Evolutionary conservation across 2,329 filamentous ascomycete genomes (phyloP).

Genomic region (Penicillium sp.): DNA sequence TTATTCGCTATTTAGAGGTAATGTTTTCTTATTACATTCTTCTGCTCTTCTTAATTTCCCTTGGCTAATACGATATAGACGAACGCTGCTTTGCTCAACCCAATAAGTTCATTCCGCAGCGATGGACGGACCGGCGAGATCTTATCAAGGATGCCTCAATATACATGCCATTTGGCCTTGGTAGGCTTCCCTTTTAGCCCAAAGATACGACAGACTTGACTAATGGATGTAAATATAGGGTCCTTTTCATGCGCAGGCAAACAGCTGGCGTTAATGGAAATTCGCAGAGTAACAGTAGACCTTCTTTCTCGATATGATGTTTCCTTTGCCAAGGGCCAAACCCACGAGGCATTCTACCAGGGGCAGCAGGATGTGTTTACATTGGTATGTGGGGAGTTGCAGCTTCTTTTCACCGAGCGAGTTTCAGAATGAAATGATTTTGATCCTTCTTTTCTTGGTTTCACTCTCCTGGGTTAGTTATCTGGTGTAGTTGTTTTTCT

Average conservation of each 20-base stretch:
- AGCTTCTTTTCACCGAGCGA: constrained; percentile 11
- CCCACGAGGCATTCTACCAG: constrained; percentile 11
- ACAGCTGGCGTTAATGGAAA: constrained; percentile 12
- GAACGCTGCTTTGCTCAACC: constrained; percentile 11
- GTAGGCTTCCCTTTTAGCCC: neutral
- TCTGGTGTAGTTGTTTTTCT: neutral
- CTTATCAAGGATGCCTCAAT: constrained; percentile 8
- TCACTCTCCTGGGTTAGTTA: neutral
- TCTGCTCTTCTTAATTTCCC: neutral
- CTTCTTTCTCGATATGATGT: constrained; percentile 11
- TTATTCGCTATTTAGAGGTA: constrained; percentile 20
- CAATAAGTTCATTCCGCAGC: constrained; percentile 11
- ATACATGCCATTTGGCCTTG: constrained; percentile 11
- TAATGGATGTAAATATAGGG: neutral
- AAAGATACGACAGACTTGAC: neutral
- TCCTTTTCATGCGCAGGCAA: constrained; percentile 10
- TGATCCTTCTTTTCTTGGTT: neutral
- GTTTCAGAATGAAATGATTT: neutral
- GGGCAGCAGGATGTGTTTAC: constrained; percentile 13
- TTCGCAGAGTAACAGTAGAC: constrained; percentile 7
- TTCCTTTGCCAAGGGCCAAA: constrained; percentile 11
- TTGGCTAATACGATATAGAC: constrained; percentile 1
- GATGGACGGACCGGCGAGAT: constrained; percentile 7
- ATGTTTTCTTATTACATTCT: neutral
- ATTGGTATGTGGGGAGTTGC: constrained; percentile 9